Base-by-base conservation (phyloP, 1,139 yeast genomes). In the Kodamaea sp. region DNA sequence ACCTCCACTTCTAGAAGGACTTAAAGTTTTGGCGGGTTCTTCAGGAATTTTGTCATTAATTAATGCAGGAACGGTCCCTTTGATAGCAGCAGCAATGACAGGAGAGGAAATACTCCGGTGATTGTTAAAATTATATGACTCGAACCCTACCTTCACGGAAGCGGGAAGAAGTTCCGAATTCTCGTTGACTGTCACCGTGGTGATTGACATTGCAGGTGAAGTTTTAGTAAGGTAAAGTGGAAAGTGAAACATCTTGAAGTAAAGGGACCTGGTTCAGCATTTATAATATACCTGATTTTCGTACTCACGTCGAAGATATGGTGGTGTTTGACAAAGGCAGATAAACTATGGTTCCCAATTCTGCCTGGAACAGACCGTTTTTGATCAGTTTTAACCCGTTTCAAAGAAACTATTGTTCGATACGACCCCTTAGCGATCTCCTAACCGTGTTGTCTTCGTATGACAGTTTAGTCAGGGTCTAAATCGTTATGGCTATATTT, bases 81-180 rank as follows among this genome's bases (percentile, higher is more conserved):
- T 18, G 16, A 29, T 26, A 23, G 32, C 26, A 7, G 23, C 32
- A 18, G 32, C 32, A n/a, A 23, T 22, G 7, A 11, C 32, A 11
- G 16, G 26, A 3, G 32, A 22, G 10, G 32, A 15, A 11, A 29
- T 26, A 4, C 6, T 9, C 6, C 21, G 8, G 21, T 18, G 8
- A 18, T 18, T 18, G 21, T 22, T 16, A 23, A 26, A 3, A 10
- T 10, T 13, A 16, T 8, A 18, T 11, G 15, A 11, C 13, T 22
- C 13, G 12, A 9, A 18, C 1, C 26, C 32, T 15, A 15, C 15
- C 22, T 15, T 29, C 19, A 29, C 21, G 9, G 21, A 18, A 18
- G 9, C 8, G 6, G 21, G 21, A 18, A 18, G 21, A 8, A 18
- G 12, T 5, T 9, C 15, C 14, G 26, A 18, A 5, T 15, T n/a